Evolutionary conservation across 2,329 filamentous ascomycete genomes (phyloP), one percentile per base, ranked within the genome.

Genomic region (Fusarium sp.): DNA sequence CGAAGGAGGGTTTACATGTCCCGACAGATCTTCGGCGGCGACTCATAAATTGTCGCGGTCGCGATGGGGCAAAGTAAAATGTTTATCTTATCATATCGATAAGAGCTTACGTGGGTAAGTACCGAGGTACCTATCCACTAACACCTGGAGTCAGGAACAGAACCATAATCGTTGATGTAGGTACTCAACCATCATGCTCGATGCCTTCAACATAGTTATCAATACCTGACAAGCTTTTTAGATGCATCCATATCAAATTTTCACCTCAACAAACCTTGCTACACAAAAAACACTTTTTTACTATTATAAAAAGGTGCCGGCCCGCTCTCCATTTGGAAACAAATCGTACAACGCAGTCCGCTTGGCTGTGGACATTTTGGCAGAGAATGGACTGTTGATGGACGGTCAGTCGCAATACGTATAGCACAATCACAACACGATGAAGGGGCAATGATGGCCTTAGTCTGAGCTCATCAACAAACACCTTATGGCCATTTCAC

Each of bases 71-170:
- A 70, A 78, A 75, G 39, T 14, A 13, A 27, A 65, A 71, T 70
- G 74, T 54, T 72, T 71, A 77, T 77, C 73, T 74, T 70, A 69
- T 75, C 73, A 35, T 20, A 52, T 20, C 25, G 77, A 79, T 79
- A 77, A 68, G 8, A 7, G 14, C 14, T 13, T 27, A 5, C 14
- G 56, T 58, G 52, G 52, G 52, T 32, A 32, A n/a, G 48, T 30
- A 52, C 48, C 25, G 8, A 23, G 6, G 43, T 45, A 45, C 20
- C 11, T 35, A 16, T 35, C 16, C 34, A 37, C 34, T 37, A 37
- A 37, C 34, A 16, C 34, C 34, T 37, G 30, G 30, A 32, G 6
- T 14, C 34, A 37, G 34, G 34, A 37, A 37, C 6, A 18, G 35
- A 37, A 37, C 35, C 14, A 37, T 37, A 37, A n/a, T 39, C 16